Evolutionary conservation across 345 rosid species (phyloP), one percentile per base, ranked within the genome.

Genomic region (Rhodamnia rubescens): DNA sequence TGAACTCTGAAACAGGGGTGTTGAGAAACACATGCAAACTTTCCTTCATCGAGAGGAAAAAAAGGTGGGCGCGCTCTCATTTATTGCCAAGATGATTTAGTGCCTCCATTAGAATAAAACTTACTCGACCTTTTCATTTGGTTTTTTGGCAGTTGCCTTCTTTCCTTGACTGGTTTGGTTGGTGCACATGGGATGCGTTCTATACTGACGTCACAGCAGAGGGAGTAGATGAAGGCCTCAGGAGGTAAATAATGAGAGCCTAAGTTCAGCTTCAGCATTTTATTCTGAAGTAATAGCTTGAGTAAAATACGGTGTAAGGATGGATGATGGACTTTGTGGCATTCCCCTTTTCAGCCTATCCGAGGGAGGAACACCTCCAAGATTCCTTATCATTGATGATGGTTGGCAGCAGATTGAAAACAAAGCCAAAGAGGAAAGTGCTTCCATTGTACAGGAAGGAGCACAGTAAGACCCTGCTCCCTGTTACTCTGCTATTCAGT

Each of bases 181-280:
- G 99, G 99, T 97, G 99, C 93, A 97, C 99, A n/a, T 97, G 99
- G 99, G 99, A 97, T 87, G 99, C 99, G 22, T 97, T 95, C 89
- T 97, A 97, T 90, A 95, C 98, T 36, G 98, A 97, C 56, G 99
- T 96, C 88, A 97, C 99, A 26, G 98, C 99, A 0, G 98, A 96
- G 88, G 99, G 98, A 53, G 99, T 96, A 57, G 92, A 94, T 84
- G 94, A 96, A 85, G 99, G 99, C 83, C 99, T 97, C 83, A 92
- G 83, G 88, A 96, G 99, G 99, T 96, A 90, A 84, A 74, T 80
- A 64, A 86, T 81, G 55, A 83, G 74, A 78, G 12, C 29, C 32
- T 49, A 82, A 50, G 85, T 80, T 83, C 49, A 83, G 84, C 12
- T 50, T 53, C 42, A 24, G 50, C 82, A 51, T 85, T 69, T 69